These are phyloP conservation scores for Debaryomyces udenii DNA, from an alignment of 1,139 yeast genomes.

Conservation along the genomic window DNA sequence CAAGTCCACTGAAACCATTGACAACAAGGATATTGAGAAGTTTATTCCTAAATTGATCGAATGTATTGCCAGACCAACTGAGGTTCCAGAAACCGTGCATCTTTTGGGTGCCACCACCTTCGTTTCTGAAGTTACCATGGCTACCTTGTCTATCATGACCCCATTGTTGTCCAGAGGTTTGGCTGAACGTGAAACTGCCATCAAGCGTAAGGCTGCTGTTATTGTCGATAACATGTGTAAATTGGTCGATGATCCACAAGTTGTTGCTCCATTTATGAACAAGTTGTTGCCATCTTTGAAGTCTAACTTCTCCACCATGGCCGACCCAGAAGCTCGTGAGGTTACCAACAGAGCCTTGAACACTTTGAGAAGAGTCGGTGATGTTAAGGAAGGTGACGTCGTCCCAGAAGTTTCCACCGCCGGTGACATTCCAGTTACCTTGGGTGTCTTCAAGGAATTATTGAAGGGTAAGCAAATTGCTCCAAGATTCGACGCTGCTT, in stretches of 20 bases:
- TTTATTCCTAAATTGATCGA: conserved; percentile 96
- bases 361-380: conserved; percentile 99
- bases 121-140: conserved; percentile 99
- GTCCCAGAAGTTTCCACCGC: conserved; percentile 98
- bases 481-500: conserved; percentile 75
- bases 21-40: conserved; percentile 99
- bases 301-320: conserved; percentile 91
- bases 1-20: conserved; percentile 95
- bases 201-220: conserved; percentile 99
- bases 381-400: conserved; percentile 82
- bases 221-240: conserved; percentile 99
- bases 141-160: conserved; percentile 98
- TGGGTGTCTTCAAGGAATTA: conserved; percentile 76
- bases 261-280: conserved; percentile 98
- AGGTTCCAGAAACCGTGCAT: conserved; percentile 99
- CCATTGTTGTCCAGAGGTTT: conserved; percentile 99
- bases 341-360: conserved; percentile 95
- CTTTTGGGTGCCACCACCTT: conserved; percentile 98
- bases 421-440: conserved; percentile 91
- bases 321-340: conserved; percentile 99
- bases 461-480: conserved; percentile 70
- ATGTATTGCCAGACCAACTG: conserved; percentile 95
- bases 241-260: conserved; percentile 99
- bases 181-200: conserved; percentile 98
- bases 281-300: conserved; percentile 95